Base-by-base conservation (phyloP, 108 stramenopile species). In the Conticribra weissflogii region DNA sequence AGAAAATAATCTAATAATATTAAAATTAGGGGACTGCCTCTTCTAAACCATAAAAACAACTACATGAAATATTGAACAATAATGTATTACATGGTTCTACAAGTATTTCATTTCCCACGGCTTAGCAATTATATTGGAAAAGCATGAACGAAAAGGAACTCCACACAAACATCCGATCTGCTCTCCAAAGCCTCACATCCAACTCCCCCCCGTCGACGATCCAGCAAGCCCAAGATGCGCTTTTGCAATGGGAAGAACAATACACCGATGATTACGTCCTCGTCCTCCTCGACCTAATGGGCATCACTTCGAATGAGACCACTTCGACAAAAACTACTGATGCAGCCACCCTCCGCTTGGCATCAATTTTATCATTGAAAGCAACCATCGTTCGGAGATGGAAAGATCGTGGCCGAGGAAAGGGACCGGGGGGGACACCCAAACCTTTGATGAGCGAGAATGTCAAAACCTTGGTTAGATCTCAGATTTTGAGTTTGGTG, bases 371-470 rank as follows among this genome's bases (percentile, higher is more conserved):
- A 17, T 30, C 59, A 31, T 23, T 81, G 46, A 76, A 76, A 54
- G 68, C 79, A 3, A 50, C 71, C 8, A 58, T 76, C 7, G 31
- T 28, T 5, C 72, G 74, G 17, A 53, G 59, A 58, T 81, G 79
- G 79, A 76, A 75, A 62, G 74, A 76, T 56, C 54, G 62, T 18
- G 74, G 79, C 0, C 45, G 78, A 12, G 78, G 72, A 17, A 36
- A 32, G 46, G 30, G 29, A 17, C 34, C 27, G 14, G 50, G 54
- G 18, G 16, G n/a, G 9, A 14, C 9, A 1, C 32, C 7, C 16
- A 45, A 51, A 0, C 53, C 17, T 7, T 49, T 75, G n/a, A 44
- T 80, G 58, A 48, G 62, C 45, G 79, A 80, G 28, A 18, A 21
- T 57, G 74, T 63, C 55, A 80, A 70, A 65, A 18, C 36, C 9